Percentiles rank a stretch among this genome's conserved stretches.
These are phyloP conservation scores for Ogataea pignaliae DNA, from an alignment of 805 yeast species.

Conservation along the genomic window DNA sequence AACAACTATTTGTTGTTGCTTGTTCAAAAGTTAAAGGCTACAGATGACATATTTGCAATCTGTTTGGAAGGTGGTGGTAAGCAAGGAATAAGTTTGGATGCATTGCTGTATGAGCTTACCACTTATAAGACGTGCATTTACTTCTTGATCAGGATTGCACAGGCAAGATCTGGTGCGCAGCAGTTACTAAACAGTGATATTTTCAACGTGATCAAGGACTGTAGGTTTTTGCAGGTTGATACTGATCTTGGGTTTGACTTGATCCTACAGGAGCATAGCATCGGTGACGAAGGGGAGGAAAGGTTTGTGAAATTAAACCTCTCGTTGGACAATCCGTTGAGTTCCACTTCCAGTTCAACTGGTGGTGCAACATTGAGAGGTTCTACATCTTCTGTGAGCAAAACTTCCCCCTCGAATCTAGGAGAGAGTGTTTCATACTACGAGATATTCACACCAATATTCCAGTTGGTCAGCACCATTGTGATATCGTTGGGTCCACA, in stretches of 20 bases:
- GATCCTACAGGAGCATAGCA: constrained; percentile 14
- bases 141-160: constrained; percentile 69
- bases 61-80: constrained; percentile 24
- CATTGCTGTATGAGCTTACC: constrained; percentile 67
- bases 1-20: constrained; percentile 63
- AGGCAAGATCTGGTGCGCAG: constrained; percentile 71
- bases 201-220: constrained; percentile 54
- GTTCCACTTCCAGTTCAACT: constrained; percentile 15
- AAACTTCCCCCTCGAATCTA: constrained; percentile 11
- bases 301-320: constrained; percentile 40
- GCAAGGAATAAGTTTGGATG: constrained; percentile 42
- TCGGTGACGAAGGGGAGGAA: constrained; percentile 3
- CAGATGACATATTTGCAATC: constrained; percentile 55
- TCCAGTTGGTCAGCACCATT: constrained; percentile 66
- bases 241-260: constrained; percentile 69
- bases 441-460: constrained; percentile 67
- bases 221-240: constrained; percentile 59
- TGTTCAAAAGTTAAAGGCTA: constrained; percentile 61
- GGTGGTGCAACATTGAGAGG: too few relatives aligned
- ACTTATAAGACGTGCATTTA: constrained; percentile 69
- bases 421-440: constrained; percentile 44
- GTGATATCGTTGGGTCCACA: constrained; percentile 74
- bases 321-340: constrained; percentile 49
- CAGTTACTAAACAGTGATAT: constrained; percentile 71
- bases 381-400: too few relatives aligned